Base-by-base conservation (phyloP, 2,329 filamentous ascomycete species). In the Parastagonospora avenae region DNA sequence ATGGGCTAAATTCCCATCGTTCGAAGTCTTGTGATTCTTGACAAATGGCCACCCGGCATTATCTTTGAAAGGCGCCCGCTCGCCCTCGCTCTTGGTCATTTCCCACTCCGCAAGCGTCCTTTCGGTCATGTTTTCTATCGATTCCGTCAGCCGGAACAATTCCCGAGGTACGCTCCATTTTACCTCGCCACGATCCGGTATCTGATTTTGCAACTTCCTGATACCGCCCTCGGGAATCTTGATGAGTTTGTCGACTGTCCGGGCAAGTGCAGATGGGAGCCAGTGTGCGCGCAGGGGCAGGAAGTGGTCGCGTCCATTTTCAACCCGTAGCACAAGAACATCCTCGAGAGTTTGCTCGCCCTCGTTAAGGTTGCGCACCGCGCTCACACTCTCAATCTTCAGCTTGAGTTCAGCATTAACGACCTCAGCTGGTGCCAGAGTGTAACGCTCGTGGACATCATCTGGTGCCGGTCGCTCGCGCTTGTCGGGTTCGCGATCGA, bases 301-400 rank as follows among this genome's bases (percentile, higher is more conserved):
- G 68, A 99, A 99, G 68, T 97, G 90, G 64, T 99, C 94, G 41
- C 92, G 84, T 0, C 95, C 95, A 45, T 88, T 85, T 9, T 85
- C 82, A 4, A 99, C 90, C 1, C 92, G 86, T 8, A 99, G 80
- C 2, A 99, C 88, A 7, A 99, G 79, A 2, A 99, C 87, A 58
- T 97, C 92, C 55, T 97, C 93, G 0, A 99, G 77, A 7, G 77
- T 78, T 4, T 79, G 70, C 1, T 80, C 78, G 12, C 84, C 85
- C 46, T 88, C 80, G 60, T 97, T 97, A 32, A 99, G 80, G 2
- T 81, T 77, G 14, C 83, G 85, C 0, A 91, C 85, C 14, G 88
- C 81, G 0, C 80, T 72, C 4, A 90, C 73, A 38, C 85, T 82
- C 3, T 82, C 81, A 8, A 97, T 80, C 35, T 85, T 80, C 1